These are phyloP conservation scores for Erythrobasidium yunnanense DNA, from an alignment of 768 basidiomycete species.

Conservation along the genomic window DNA sequence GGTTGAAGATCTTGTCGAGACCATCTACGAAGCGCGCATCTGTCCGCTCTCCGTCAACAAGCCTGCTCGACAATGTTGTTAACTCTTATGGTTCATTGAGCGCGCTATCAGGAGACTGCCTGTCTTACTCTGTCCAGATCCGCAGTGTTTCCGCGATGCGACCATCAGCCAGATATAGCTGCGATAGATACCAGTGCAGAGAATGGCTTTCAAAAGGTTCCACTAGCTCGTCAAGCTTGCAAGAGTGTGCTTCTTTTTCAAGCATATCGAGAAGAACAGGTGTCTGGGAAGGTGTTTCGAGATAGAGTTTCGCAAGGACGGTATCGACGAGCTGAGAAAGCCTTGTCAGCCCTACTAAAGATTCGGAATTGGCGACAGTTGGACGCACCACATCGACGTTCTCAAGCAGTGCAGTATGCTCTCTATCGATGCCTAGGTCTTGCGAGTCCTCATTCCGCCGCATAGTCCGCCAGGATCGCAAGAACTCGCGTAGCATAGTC, in stretches of 20 bases:
- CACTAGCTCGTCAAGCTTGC: constrained; percentile 24
- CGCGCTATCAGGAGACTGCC: too few relatives aligned
- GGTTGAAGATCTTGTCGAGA: constrained; percentile 24
- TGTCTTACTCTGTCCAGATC: constrained; percentile 29
- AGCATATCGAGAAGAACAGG: constrained; percentile 26
- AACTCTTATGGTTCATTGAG: too few relatives aligned
- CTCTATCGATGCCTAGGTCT: background rate
- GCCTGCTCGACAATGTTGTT: background rate
- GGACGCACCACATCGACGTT: constrained; percentile 32
- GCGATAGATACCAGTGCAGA: constrained; percentile 24
- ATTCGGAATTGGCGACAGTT: background rate
- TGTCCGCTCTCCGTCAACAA: constrained; percentile 26
- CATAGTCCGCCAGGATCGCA: constrained; percentile 29
- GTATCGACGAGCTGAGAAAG: constrained; percentile 21
- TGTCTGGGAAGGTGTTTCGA: background rate
- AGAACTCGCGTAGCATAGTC: constrained; percentile 12
- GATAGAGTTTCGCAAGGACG: constrained; percentile 5
- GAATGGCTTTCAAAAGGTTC: constrained; percentile 1
- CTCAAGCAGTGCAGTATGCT: background rate
- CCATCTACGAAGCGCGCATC: constrained; percentile 11
- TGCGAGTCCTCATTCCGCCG: constrained; percentile 2
- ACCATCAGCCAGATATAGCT: constrained; percentile 6
- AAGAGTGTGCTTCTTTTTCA: constrained; percentile 26
- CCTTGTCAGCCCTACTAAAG: background rate
- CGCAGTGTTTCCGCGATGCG: constrained; percentile 13